Evolutionary conservation across 306 rosid species (phyloP).

Genomic region (Delonix regia): DNA sequence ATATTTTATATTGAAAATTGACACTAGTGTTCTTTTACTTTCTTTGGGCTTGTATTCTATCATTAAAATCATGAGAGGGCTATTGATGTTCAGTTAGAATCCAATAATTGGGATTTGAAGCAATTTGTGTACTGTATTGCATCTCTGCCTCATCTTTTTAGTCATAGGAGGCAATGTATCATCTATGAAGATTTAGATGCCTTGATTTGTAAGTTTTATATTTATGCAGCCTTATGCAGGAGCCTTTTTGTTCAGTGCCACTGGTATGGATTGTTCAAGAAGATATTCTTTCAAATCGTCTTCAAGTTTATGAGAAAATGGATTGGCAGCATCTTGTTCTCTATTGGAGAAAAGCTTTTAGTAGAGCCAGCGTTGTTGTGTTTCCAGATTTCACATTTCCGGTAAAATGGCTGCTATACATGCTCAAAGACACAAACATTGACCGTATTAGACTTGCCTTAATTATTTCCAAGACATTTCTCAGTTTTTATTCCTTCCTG

Average conservation of each 20-base stretch:
- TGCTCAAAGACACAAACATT: conserved; percentile 5
- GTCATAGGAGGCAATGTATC: conserved; percentile 15
- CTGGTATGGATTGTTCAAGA: conserved; percentile 95
- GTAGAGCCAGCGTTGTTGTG: conserved; percentile 80
- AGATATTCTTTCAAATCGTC: conserved; percentile 81
- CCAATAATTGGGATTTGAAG: too few species aligned
- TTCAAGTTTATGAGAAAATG: conserved; percentile 69
- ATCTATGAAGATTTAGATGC: conserved; percentile 48
- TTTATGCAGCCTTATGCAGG: conserved; percentile 99
- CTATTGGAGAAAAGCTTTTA: conserved; percentile 80
- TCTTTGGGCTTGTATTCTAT: too few species aligned
- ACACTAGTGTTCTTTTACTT: too few species aligned
- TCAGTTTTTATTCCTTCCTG: conserved; percentile 43
- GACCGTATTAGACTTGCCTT: conserved; percentile 35
- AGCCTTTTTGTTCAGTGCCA: conserved; percentile 92
- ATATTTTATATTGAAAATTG: too few species aligned
- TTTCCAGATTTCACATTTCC: conserved; percentile 93
- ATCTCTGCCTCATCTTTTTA: conserved; percentile 26
- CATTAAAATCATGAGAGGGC: too few species aligned
- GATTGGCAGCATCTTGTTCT: conserved; percentile 76
- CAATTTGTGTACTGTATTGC: too few species aligned
- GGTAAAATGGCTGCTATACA: conserved; percentile 49
- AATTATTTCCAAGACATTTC: conserved; percentile 40
- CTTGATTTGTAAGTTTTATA: conserved; percentile 75
- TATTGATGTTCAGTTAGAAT: too few species aligned